phyloP scores from a whole-genome alignment of 2,329 filamentous ascomycete species.

The Drechslerella dactyloides region DNA sequence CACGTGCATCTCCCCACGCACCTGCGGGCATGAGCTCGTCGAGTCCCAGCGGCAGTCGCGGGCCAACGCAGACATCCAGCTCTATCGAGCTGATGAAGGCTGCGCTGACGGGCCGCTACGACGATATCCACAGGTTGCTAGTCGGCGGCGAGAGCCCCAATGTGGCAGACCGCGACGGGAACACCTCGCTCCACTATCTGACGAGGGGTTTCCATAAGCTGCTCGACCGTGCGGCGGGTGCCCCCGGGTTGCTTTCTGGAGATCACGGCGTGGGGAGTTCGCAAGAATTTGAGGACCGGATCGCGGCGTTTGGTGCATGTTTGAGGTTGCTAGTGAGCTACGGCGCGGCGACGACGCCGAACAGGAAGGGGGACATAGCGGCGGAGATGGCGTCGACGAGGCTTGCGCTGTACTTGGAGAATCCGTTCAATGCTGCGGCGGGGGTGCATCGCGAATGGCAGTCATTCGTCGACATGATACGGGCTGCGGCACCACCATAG shows the following conservation, averaged over 20 bases:
- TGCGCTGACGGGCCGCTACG: constrained; percentile 35
- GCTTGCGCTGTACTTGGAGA: constrained; percentile 28
- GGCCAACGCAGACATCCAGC: constrained; percentile 25
- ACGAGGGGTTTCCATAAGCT: constrained; percentile 46
- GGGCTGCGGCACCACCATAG: constrained; percentile 4
- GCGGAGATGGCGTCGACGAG: constrained; percentile 39
- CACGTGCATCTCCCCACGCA: constrained; percentile 48
- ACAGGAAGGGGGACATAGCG: constrained; percentile 45
- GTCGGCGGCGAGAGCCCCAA: constrained; percentile 37
- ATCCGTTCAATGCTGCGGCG: constrained; percentile 36
- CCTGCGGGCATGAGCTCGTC: constrained; percentile 36
- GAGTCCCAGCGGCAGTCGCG: no score
- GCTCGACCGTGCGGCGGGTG: constrained; percentile 36
- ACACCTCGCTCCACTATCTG: constrained; percentile 48
- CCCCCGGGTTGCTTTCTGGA: constrained; percentile 41
- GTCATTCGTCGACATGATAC: constrained; percentile 36
- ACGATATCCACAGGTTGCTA: constrained; percentile 42
- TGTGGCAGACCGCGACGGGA: constrained; percentile 45
- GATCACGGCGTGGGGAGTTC: constrained; percentile 35
- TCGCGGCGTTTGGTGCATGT: constrained; percentile 36
- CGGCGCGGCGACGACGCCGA: constrained; percentile 40
- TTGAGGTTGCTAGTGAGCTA: constrained; percentile 46
- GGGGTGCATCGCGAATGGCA: constrained; percentile 44
- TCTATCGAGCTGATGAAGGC: constrained; percentile 49
- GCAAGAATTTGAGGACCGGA: constrained; percentile 41